Percentiles rank a stretch among this genome's conserved stretches.
These are phyloP conservation scores for Dendrothele bispora DNA, from an alignment of 768 basidiomycete genomes.

Conservation along the genomic window DNA sequence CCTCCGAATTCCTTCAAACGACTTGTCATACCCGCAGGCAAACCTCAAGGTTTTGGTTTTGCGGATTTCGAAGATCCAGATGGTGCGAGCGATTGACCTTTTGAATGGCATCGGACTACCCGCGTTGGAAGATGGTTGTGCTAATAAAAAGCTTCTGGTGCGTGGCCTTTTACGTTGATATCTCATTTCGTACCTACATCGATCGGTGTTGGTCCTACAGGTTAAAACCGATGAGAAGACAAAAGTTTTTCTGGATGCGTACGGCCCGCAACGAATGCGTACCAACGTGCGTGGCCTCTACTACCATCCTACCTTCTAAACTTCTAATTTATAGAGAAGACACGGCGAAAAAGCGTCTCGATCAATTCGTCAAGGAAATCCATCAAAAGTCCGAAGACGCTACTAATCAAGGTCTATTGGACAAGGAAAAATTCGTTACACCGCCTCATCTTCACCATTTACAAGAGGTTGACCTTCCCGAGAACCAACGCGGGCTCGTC, in stretches of 20 bases:
- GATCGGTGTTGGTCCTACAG: conserved; percentile 47
- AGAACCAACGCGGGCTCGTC: conserved; percentile 87
- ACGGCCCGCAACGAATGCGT: conserved; percentile 72
- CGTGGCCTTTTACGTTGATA: conserved; percentile 31
- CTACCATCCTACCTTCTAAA: too few relatives aligned
- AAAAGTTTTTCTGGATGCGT: conserved; percentile 81
- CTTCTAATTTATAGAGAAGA: too few relatives aligned
- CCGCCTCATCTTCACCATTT: conserved; percentile 95
- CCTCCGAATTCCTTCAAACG: too few relatives aligned
- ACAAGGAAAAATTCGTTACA: conserved; percentile 86
- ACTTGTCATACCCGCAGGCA: conserved; percentile 89
- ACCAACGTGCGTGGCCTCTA: conserved; percentile 67
- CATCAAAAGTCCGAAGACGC: conserved; percentile 74
- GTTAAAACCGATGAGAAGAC: conserved; percentile 98
- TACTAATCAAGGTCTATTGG: conserved; percentile 66
- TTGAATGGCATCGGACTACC: conserved; percentile 67
- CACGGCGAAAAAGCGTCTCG: too few relatives aligned
- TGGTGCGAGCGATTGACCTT: conserved; percentile 70
- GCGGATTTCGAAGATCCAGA: conserved; percentile 94
- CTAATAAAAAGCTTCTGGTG: conserved; percentile 68
- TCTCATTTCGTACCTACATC: conserved; percentile 37
- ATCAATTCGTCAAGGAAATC: conserved; percentile 68
- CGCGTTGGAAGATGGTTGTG: conserved; percentile 56
- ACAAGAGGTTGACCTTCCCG: conserved; percentile 94
- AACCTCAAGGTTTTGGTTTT: conserved; percentile 96